A percentile compares a stretch with the other conserved stretches of the same genome.
phyloP scores from a whole-genome alignment of 768 basidiomycete genomes.

The Mrakia gelida region DNA sequence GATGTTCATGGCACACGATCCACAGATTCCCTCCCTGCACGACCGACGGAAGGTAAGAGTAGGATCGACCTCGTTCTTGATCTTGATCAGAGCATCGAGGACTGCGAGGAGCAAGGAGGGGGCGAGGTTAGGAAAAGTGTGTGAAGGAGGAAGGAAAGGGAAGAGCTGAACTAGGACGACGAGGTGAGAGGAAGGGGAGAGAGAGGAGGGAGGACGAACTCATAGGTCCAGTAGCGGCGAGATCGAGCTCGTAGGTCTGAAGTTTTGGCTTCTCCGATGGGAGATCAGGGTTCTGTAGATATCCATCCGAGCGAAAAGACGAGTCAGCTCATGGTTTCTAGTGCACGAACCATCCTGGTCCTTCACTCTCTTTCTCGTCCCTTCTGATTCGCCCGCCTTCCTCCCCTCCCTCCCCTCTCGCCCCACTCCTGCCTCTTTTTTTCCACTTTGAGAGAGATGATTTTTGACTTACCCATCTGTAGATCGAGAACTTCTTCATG shows the following conservation, averaged over 20 bases:
- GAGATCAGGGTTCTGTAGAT: slow-evolving; percentile 78
- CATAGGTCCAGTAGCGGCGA: slow-evolving; percentile 96
- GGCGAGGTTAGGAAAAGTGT: not conserved
- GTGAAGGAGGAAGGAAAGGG: not conserved
- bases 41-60: slow-evolving; percentile 83
- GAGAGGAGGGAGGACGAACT: slow-evolving; percentile 37
- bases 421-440: not conserved
- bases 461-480: slow-evolving; percentile 80
- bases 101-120: slow-evolving; percentile 48
- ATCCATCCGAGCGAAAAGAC: not conserved
- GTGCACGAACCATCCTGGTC: not conserved
- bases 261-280: slow-evolving; percentile 84
- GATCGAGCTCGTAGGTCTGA: slow-evolving; percentile 85
- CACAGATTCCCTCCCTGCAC: slow-evolving; percentile 73
- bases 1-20: slow-evolving; percentile 98
- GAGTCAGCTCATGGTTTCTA: not conserved
- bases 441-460: not conserved
- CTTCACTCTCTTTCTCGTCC: not conserved
- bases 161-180: not conserved
- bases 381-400: not conserved
- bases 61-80: slow-evolving; percentile 97
- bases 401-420: not conserved
- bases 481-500: slow-evolving; percentile 95
- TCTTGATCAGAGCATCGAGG: slow-evolving; percentile 78
- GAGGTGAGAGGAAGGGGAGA: not conserved